phyloP scores from a whole-genome alignment of 2,329 filamentous ascomycete genomes.

The Aspergillus unguis region DNA sequence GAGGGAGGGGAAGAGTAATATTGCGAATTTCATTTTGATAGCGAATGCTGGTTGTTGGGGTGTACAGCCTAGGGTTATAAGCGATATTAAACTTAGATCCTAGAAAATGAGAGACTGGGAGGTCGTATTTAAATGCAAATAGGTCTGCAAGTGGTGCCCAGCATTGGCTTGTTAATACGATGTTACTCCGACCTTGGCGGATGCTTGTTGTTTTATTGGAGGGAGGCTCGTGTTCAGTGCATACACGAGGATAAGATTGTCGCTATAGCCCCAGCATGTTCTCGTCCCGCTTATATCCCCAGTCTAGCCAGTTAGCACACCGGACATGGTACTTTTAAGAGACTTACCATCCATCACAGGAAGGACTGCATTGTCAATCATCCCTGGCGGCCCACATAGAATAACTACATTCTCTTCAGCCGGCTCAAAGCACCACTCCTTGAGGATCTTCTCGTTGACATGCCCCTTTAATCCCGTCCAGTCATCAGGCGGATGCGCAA shows the following conservation, averaged over 20 bases:
- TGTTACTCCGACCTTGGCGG: not conserved
- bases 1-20: not conserved
- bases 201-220: not conserved
- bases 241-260: not conserved
- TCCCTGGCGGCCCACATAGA: constrained; percentile 49
- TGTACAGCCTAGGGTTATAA: not conserved
- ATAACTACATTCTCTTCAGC: constrained; percentile 37
- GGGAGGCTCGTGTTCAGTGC: not conserved
- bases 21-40: constrained; percentile 2
- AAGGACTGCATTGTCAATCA: constrained; percentile 53
- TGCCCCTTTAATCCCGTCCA: constrained; percentile 14
- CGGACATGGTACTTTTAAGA: not conserved
- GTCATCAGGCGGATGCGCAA: constrained; percentile 6
- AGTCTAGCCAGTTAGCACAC: not conserved
- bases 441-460: constrained; percentile 12
- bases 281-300: not conserved
- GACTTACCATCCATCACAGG: constrained; percentile 40
- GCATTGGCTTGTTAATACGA: too few species aligned
- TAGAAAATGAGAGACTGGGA: not conserved
- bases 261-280: not conserved
- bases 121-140: not conserved
- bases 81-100: not conserved
- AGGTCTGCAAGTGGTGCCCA: too few species aligned
- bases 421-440: constrained; percentile 27
- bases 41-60: not conserved